Conservation (phyloP, 2,329 filamentous ascomycete genomes). For the Colletotrichum phormii region DNA sequence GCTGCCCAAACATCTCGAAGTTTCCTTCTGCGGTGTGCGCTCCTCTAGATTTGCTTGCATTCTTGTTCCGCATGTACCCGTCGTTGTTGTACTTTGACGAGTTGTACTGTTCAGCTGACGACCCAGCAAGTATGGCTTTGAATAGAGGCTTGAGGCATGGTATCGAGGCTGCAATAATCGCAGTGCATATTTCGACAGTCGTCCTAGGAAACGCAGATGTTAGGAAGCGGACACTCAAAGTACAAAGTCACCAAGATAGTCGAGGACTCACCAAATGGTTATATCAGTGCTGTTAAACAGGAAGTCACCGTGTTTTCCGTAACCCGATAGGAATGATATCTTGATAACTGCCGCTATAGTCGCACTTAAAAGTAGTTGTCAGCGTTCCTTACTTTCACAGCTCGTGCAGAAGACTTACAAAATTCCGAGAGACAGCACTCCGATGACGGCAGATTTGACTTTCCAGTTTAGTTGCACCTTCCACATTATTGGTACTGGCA, state of each 20-base stretch:
- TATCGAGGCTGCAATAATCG: constrained; percentile 44
- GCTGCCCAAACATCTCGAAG: constrained; percentile 20
- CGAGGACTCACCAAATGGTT: constrained; percentile 42
- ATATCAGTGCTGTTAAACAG: constrained; percentile 43
- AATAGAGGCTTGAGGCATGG: constrained; percentile 44
- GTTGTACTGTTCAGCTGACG: constrained; percentile 10
- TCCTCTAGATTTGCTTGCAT: neutral
- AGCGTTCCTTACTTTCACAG: neutral
- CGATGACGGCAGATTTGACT: constrained; percentile 41
- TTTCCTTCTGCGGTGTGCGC: neutral
- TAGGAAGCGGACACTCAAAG: neutral
- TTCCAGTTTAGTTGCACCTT: constrained; percentile 44
- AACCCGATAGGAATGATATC: constrained; percentile 40
- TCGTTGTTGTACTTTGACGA: constrained; percentile 4
- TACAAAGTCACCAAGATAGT: neutral
- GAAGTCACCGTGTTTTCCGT: constrained; percentile 43
- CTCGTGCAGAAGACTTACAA: constrained; percentile 32
- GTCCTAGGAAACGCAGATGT: constrained; percentile 35
- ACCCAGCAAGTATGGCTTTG: constrained; percentile 33
- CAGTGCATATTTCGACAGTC: constrained; percentile 43
- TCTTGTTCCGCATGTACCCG: constrained; percentile 13
- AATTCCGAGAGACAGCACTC: constrained; percentile 42
- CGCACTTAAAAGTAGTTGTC: constrained; percentile 20
- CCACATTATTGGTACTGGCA: constrained; percentile 45
- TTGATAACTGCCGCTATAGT: constrained; percentile 43